Percentiles rank a stretch among this genome's conserved stretches.
Evolutionary conservation across 129 eudicot species (phyloP).

Genomic region (Chrysanthemum makinoi): DNA sequence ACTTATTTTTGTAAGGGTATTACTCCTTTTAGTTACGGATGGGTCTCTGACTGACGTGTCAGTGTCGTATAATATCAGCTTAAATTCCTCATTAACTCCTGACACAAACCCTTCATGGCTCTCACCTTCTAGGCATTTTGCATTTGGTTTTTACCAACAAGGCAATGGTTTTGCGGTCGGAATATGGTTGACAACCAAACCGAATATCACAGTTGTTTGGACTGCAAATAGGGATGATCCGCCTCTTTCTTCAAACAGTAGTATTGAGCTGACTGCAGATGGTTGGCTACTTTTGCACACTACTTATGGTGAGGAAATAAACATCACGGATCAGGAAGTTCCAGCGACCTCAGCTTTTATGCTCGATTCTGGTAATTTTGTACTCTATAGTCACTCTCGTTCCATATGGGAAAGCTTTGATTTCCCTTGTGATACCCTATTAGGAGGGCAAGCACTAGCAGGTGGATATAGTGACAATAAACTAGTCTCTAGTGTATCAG

Average conservation of each 20-base stretch:
- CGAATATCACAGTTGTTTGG: conserved; percentile 31
- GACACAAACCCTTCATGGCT: conserved; percentile 27
- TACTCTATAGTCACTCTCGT: neutral
- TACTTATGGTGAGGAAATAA: neutral
- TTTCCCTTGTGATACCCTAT: conserved; percentile 31
- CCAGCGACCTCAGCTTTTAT: conserved; percentile 20
- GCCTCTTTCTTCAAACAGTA: conserved; percentile 30
- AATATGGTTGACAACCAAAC: conserved; percentile 34
- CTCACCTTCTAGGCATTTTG: conserved; percentile 35
- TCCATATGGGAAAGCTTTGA: conserved; percentile 31
- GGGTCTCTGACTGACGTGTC: conserved; percentile 11
- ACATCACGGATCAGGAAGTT: neutral
- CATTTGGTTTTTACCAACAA: conserved; percentile 39
- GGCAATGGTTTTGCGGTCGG: conserved; percentile 34
- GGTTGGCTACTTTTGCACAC: conserved; percentile 19
- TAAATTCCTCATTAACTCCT: conserved; percentile 29
- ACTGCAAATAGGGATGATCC: conserved; percentile 36
- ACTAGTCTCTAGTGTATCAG: conserved; percentile 25
- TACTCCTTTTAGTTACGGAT: conserved; percentile 19
- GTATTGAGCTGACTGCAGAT: conserved; percentile 14
- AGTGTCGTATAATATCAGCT: conserved; percentile 16
- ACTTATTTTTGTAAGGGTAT: conserved; percentile 12
- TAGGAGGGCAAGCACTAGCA: conserved; percentile 33
- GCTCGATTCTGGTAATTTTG: conserved; percentile 39
- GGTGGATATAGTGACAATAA: no score